These are phyloP conservation scores for Aspergillus awamori DNA, from an alignment of 2,329 filamentous ascomycete genomes.

Conservation along the genomic window DNA sequence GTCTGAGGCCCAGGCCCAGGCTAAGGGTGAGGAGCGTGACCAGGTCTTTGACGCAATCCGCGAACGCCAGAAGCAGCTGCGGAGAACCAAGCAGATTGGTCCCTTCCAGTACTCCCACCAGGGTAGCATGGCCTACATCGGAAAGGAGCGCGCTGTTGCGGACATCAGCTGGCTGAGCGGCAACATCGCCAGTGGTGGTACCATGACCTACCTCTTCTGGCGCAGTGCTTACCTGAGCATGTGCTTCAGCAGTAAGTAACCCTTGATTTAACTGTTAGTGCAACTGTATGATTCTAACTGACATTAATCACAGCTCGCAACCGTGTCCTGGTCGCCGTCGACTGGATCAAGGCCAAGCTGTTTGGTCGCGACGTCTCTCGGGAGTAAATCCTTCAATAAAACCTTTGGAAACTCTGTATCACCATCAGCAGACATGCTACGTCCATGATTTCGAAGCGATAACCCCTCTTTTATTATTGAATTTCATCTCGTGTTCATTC, in stretches of 20 bases:
- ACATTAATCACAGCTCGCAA: slow-evolving; percentile 70
- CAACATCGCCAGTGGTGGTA: slow-evolving; percentile 91
- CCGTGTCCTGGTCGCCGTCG: slow-evolving; percentile 85
- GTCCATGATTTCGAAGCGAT: slow-evolving; percentile 23
- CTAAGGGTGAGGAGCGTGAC: slow-evolving; percentile 64
- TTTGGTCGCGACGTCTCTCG: slow-evolving; percentile 86
- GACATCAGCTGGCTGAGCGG: slow-evolving; percentile 97
- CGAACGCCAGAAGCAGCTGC: slow-evolving; percentile 79
- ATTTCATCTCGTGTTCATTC: slow-evolving; percentile 1
- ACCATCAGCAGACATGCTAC: slow-evolving; percentile 20
- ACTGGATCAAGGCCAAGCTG: slow-evolving; percentile 96
- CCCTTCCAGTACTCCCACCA: slow-evolving; percentile 99
- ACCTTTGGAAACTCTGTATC: slow-evolving; percentile 18
- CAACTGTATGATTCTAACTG: slow-evolving; percentile 19
- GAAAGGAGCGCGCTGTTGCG: slow-evolving; percentile 94
- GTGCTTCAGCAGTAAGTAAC: slow-evolving; percentile 95
- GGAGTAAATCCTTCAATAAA: slow-evolving; percentile 40
- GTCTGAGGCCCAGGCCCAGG: slow-evolving; percentile 65
- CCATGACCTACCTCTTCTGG: slow-evolving; percentile 98
- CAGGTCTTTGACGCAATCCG: slow-evolving; percentile 75
- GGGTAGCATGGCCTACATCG: slow-evolving; percentile 95
- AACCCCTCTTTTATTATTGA: slow-evolving; percentile 11
- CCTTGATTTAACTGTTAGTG: not conserved
- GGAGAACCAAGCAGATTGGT: slow-evolving; percentile 89
- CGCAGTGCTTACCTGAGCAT: slow-evolving; percentile 97